Base-by-base conservation (phyloP, 2,329 filamentous ascomycete species). In the Bipolaris zeicola region DNA sequence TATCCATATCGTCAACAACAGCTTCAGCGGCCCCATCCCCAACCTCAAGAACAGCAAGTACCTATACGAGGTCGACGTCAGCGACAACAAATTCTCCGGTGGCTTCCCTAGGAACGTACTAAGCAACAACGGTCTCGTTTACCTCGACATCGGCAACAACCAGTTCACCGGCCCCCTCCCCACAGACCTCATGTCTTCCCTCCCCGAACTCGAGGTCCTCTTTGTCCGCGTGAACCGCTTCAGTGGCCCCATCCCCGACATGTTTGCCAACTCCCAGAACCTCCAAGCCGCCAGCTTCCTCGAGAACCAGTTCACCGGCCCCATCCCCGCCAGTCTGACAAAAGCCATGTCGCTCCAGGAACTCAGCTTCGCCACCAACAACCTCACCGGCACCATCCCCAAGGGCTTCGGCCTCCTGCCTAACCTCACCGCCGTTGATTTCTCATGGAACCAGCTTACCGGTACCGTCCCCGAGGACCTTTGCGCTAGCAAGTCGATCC, bases 391-490 rank as follows among this genome's bases (percentile, higher is more conserved):
- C 5, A 13, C 8, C 10, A 49, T 49, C 26, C 46, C 46, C 11
- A 1, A 0, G 1, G 46, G 36, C 14, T 36, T 49, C 34, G n/a
- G 34, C 8, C 4, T 24, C 1, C 5, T 31, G 22, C 5, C 1
- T 24, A 16, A 39, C 6, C 46, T 49, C n/a, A 16, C 13, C 3
- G 7, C 31, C 2, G 31, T 49, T 8, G 46, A 49, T 5, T 36
- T 28, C 26, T 39, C 46, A 1, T 10, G 28, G 14, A 49, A 49
- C 36, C 2, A 8, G 36, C 26, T 49, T 14, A 49, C 34, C 3
- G 46, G 46, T 8, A n/a, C 46, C 13, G 24, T 49, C 14, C 46
- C 46, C 6, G 46, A 49, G 34, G 46, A 49, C 10, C 36, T 49
- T 1, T 49, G 46, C n/a, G 34, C 36, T 1, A 39, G 7, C 36